These are phyloP conservation scores for Tylopilus vinaceipallidus DNA, from an alignment of 768 basidiomycete genomes.

Conservation along the genomic window DNA sequence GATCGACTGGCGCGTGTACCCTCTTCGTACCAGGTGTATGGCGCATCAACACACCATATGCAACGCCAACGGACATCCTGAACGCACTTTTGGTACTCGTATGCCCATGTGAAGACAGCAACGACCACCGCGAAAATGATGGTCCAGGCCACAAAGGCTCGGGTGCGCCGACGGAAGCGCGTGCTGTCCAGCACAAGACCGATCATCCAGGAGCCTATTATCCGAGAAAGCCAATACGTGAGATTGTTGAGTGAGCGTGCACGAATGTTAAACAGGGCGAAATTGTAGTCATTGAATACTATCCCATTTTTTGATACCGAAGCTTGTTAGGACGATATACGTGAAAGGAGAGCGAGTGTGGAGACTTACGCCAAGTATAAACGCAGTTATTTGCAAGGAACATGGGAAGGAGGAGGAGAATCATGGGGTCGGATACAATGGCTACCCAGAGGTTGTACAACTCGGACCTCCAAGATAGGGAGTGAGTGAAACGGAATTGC, in stretches of 20 bases:
- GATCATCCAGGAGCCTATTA: constrained; percentile 67
- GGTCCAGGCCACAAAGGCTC: constrained; percentile 66
- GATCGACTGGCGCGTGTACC: constrained; percentile 57
- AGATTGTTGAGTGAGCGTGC: constrained; percentile 73
- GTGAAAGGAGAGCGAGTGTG: constrained; percentile 8
- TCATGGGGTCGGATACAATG: constrained; percentile 63
- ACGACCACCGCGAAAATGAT: constrained; percentile 62
- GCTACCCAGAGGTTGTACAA: constrained; percentile 66
- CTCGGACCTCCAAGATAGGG: constrained; percentile 75
- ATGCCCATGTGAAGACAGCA: constrained; percentile 70
- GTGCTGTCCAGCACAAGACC: constrained; percentile 62
- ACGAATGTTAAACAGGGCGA: constrained; percentile 71
- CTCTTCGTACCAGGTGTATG: constrained; percentile 26
- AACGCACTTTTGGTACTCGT: constrained; percentile 65
- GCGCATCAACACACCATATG: not conserved
- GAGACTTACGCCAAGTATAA: constrained; percentile 67
- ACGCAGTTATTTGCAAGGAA: constrained; percentile 82
- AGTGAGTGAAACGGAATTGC: no score
- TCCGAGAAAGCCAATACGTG: constrained; percentile 78
- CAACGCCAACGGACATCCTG: not conserved
- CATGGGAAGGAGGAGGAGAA: constrained; percentile 78
- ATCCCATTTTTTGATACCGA: no score
- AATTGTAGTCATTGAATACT: constrained; percentile 82
- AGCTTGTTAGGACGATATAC: not conserved
- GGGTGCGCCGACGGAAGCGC: constrained; percentile 54